Evolutionary conservation across 2,329 filamentous ascomycete species (phyloP).

Genomic region (Ceratocystis diversiconidia): DNA sequence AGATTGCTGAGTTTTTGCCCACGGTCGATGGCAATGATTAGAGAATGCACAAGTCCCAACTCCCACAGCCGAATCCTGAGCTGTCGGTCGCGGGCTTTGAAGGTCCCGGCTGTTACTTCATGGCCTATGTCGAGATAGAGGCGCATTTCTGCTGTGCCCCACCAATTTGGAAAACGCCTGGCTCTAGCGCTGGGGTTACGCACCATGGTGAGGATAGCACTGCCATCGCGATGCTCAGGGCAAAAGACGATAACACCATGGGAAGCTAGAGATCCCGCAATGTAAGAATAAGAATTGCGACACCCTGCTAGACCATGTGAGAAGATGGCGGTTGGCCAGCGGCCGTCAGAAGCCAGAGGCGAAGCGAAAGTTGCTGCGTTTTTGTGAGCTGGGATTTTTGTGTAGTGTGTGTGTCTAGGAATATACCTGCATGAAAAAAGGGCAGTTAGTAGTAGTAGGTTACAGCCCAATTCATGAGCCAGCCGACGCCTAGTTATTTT

Average conservation of each 20-base stretch:
- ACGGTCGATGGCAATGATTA: conserved; percentile 50
- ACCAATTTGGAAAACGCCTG: conserved; percentile 20
- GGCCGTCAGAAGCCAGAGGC: conserved; percentile 32
- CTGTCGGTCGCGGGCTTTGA: conserved; percentile 54
- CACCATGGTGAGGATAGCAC: conserved; percentile 58
- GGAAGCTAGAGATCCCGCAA: conserved; percentile 63
- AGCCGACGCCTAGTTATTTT: not conserved
- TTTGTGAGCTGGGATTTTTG: conserved; percentile 56
- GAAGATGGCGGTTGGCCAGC: conserved; percentile 75
- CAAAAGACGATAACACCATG: conserved; percentile 70
- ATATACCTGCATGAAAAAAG: conserved; percentile 36
- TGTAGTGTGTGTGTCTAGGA: conserved; percentile 58
- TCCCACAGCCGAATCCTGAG: conserved; percentile 68
- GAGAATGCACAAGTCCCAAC: conserved; percentile 54
- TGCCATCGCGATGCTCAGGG: conserved; percentile 72
- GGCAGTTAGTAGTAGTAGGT: too few species aligned
- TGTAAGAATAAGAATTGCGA: conserved; percentile 72
- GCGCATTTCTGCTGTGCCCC: conserved; percentile 21
- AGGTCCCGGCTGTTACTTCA: conserved; percentile 48
- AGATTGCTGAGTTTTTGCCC: conserved; percentile 38
- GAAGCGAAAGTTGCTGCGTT: conserved; percentile 48
- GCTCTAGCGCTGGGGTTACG: conserved; percentile 42
- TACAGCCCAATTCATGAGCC: not conserved
- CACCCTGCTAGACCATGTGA: conserved; percentile 73
- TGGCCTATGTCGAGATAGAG: conserved; percentile 46